Conservation (phyloP, 768 basidiomycete species). For the Fibroporia radiculosa region DNA sequence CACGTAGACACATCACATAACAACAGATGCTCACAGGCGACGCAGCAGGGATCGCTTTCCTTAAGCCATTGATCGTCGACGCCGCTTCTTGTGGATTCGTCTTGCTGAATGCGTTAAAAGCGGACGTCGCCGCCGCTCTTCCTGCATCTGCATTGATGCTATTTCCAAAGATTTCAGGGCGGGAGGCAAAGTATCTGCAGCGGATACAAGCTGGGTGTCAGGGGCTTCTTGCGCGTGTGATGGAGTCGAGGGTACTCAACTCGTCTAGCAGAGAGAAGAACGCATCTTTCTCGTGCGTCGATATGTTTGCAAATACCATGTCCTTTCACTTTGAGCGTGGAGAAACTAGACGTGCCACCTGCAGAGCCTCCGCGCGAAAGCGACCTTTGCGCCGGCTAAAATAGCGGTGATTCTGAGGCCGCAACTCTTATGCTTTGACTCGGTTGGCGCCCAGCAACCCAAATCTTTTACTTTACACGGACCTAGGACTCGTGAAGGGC, state of each 20-base stretch:
- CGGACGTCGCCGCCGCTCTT: slow-evolving; percentile 12
- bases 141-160: slow-evolving; percentile 1
- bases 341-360: too few species aligned
- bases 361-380: too few species aligned
- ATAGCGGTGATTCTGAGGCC: too few species aligned
- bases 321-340: too few species aligned
- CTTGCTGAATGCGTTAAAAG: slow-evolving; percentile 11
- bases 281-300: slow-evolving; percentile 65
- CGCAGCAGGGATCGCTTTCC: neutral
- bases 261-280: slow-evolving; percentile 79
- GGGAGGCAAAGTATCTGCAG: slow-evolving; percentile 63
- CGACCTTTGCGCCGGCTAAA: too few species aligned
- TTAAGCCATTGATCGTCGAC: slow-evolving; percentile 6
- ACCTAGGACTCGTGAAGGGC: too few species aligned
- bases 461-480: too few species aligned
- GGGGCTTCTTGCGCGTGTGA: neutral
- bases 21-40: neutral
- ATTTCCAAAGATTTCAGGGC: slow-evolving; percentile 48
- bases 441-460: too few species aligned
- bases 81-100: neutral
- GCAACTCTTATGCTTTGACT: too few species aligned
- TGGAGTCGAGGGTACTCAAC: slow-evolving; percentile 30
- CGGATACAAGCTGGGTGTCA: neutral
- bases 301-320: slow-evolving; percentile 71
- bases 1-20: too few species aligned